Conservation (phyloP, 2,329 filamentous ascomycete species). For the Aspergillus flavus region DNA sequence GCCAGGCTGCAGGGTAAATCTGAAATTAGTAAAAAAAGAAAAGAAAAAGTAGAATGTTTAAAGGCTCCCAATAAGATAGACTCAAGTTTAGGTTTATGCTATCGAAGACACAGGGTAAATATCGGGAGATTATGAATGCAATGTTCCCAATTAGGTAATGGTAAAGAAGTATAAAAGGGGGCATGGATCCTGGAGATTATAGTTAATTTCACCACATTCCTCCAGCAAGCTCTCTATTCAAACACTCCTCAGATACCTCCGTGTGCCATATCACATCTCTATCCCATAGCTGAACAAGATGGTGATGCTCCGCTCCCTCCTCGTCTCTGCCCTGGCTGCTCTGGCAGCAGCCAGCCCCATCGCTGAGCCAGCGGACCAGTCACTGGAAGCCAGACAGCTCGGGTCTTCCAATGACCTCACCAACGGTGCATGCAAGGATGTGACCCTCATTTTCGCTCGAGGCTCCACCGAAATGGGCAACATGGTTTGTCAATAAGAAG, state of each 20-base stretch:
- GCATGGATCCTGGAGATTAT: background rate
- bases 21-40: background rate
- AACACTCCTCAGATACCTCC: background rate
- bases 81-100: background rate
- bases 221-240: background rate
- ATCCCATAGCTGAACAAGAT: slow-evolving; percentile 10
- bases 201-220: background rate
- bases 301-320: slow-evolving; percentile 14
- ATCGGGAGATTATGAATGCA: background rate
- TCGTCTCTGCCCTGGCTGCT: slow-evolving; percentile 17
- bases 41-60: background rate
- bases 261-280: background rate
- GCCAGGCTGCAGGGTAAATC: background rate
- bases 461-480: slow-evolving; percentile 46
- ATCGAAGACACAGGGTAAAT: background rate
- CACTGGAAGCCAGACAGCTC: slow-evolving; percentile 16
- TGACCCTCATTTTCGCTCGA: slow-evolving; percentile 46
- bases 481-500: slow-evolving; percentile 27
- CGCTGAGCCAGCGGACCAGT: background rate
- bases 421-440: slow-evolving; percentile 37
- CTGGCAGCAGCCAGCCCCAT: slow-evolving; percentile 20
- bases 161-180: background rate
- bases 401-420: slow-evolving; percentile 40
- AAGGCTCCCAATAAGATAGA: background rate
- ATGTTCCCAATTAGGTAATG: background rate